Evolutionary conservation across 164 flowering plant species (phyloP).

Genomic region (Cinnamomum micranthum): DNA sequence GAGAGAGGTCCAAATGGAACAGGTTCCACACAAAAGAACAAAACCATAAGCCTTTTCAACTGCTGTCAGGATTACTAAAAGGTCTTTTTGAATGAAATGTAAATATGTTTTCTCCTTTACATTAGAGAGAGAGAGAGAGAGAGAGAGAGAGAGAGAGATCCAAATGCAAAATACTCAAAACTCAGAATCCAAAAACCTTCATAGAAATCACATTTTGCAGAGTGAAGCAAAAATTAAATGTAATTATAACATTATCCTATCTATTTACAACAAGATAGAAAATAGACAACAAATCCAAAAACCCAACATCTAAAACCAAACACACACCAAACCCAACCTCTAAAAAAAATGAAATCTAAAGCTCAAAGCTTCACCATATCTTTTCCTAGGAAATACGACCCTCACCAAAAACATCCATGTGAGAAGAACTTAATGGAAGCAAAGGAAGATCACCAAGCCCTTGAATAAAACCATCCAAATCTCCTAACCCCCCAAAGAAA

Average conservation of each 20-base stretch:
- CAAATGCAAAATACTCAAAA: not conserved
- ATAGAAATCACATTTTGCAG: too few relatives aligned
- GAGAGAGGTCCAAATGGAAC: too few relatives aligned
- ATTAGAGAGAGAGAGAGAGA: too few relatives aligned
- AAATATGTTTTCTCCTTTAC: too few relatives aligned
- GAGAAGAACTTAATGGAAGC: conserved; percentile 38
- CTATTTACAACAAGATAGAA: conserved; percentile 3
- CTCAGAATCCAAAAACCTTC: too few relatives aligned
- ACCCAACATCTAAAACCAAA: not conserved
- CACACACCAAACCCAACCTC: not conserved
- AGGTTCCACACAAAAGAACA: too few relatives aligned
- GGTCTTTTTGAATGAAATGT: too few relatives aligned
- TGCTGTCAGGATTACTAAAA: too few relatives aligned
- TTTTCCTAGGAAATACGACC: conserved; percentile 1
- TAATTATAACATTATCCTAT: not conserved
- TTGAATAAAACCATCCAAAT: conserved; percentile 65
- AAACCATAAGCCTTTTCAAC: too few relatives aligned
- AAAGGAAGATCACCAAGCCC: conserved; percentile 45
- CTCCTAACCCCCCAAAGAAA: conserved; percentile 52
- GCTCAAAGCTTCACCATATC: too few relatives aligned
- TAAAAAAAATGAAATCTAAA: conserved; percentile 1
- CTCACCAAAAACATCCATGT: conserved; percentile 41
- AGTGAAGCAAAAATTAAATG: not conserved
- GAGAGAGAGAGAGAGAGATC: not conserved
- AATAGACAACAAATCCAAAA: too few relatives aligned